Percentiles rank a stretch among this genome's conserved stretches.
Conservation (phyloP, 371 early-diverging fungal genomes). For the Lichtheimia corymbifera region DNA sequence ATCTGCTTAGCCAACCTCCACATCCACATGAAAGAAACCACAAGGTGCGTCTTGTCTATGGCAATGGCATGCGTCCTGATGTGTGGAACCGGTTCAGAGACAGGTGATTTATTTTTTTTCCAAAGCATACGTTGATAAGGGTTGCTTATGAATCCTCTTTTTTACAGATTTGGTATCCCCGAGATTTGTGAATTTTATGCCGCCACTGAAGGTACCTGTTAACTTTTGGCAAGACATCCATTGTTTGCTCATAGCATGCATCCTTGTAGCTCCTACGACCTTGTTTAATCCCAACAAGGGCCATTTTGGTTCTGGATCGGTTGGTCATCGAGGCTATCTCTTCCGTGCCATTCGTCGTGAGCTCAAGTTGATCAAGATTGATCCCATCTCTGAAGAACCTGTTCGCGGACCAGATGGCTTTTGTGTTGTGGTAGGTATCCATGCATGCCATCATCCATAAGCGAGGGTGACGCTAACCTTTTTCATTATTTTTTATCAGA, state of each 20-base stretch:
- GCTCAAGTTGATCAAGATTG: slow-evolving; percentile 35
- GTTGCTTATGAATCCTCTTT: neutral
- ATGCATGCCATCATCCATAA: no score
- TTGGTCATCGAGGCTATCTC: slow-evolving; percentile 47
- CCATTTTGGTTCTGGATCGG: slow-evolving; percentile 50
- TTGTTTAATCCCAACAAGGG: slow-evolving; percentile 55
- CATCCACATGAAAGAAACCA: slow-evolving; percentile 51
- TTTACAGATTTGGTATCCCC: slow-evolving; percentile 41
- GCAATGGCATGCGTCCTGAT: slow-evolving; percentile 74
- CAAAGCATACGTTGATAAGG: no score
- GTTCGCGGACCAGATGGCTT: slow-evolving; percentile 35
- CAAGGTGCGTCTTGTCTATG: slow-evolving; percentile 57
- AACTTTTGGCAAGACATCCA: neutral
- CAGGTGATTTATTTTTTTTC: slow-evolving; percentile 18
- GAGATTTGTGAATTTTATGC: slow-evolving; percentile 60
- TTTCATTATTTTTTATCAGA: neutral
- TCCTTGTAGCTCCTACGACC: slow-evolving; percentile 29
- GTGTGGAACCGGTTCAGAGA: slow-evolving; percentile 65
- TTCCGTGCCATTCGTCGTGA: slow-evolving; percentile 26
- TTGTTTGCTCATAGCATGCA: neutral
- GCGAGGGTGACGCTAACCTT: no score
- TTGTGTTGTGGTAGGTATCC: slow-evolving; percentile 44
- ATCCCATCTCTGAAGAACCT: slow-evolving; percentile 41
- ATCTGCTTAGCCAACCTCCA: slow-evolving; percentile 53
- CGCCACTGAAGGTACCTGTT: slow-evolving; percentile 31